Conservation (phyloP, 805 yeast species). For the Pichia kluyveri region DNA sequence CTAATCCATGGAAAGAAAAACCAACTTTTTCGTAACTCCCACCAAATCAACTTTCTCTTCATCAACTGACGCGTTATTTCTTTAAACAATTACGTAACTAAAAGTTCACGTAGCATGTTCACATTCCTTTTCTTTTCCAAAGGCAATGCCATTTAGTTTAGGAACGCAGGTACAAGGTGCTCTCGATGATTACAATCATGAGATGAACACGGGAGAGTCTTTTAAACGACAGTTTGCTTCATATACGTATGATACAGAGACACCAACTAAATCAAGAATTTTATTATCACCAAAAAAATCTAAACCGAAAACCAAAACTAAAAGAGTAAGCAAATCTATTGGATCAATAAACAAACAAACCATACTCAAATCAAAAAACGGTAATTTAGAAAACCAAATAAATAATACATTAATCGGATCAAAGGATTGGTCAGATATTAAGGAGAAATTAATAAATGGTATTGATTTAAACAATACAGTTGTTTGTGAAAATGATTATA, state of each 20-base stretch:
- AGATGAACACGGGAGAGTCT: neutral
- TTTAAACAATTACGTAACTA: too few species aligned
- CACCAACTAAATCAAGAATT: neutral
- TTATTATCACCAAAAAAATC: neutral
- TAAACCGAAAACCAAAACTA: neutral
- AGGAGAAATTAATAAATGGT: neutral
- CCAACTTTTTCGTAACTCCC: too few species aligned
- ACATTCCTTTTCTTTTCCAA: too few species aligned
- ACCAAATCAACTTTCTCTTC: too few species aligned
- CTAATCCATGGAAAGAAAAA: too few species aligned
- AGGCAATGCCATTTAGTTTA: neutral
- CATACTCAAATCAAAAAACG: neutral
- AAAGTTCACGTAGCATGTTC: too few species aligned
- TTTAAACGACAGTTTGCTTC: constrained; percentile 1
- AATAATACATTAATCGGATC: neutral
- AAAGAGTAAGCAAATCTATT: neutral
- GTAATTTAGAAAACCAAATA: too few species aligned
- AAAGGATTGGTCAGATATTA: neutral
- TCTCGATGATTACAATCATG: constrained; percentile 4
- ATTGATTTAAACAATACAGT: neutral
- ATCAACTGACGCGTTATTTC: too few species aligned
- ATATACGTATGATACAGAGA: neutral
- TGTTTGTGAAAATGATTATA: neutral
- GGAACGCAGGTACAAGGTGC: constrained; percentile 14
- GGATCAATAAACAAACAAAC: neutral